Evolutionary conservation across 495 filamentous ascomycete species (phyloP).

Genomic region (Trichocladium antarcticum): DNA sequence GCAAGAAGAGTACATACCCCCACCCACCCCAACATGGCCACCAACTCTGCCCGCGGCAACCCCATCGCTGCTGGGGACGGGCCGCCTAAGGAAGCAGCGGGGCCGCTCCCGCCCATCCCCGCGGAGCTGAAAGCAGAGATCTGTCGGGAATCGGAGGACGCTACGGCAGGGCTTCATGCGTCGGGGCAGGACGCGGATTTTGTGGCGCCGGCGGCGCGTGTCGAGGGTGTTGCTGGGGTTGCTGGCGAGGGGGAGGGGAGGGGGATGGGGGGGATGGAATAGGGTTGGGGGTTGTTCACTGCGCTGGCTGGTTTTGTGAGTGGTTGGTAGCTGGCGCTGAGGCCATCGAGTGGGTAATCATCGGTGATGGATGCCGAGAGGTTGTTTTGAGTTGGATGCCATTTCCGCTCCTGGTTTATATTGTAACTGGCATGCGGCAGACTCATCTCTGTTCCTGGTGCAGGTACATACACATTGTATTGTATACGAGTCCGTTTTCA

Average conservation of each 20-base stretch:
- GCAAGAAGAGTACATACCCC: too few species aligned
- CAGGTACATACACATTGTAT: too few species aligned
- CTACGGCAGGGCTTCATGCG: not conserved
- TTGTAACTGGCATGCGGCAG: too few species aligned
- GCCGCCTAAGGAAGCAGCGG: constrained; percentile 1
- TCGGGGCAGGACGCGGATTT: not conserved
- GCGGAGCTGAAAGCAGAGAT: constrained; percentile 16
- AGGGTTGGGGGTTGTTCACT: not conserved
- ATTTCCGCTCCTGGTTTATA: too few species aligned
- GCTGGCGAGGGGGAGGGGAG: not conserved
- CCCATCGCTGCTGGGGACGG: constrained; percentile 19
- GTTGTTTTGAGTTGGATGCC: too few species aligned
- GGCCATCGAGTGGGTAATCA: too few species aligned
- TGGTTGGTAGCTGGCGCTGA: too few species aligned
- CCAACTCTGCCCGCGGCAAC: constrained; percentile 25
- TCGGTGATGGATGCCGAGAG: too few species aligned
- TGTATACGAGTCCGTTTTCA: too few species aligned
- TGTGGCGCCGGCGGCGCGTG: not conserved
- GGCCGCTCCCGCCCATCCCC: constrained; percentile 3
- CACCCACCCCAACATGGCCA: too few species aligned
- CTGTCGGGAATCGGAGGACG: not conserved
- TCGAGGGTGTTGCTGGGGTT: not conserved
- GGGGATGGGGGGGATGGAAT: not conserved
- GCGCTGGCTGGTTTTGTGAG: too few species aligned
- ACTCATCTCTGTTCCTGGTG: too few species aligned